Evolutionary conservation across 306 rosid genomes (phyloP), one percentile per base, ranked within the genome.

Genomic region (Pyrus communis): DNA sequence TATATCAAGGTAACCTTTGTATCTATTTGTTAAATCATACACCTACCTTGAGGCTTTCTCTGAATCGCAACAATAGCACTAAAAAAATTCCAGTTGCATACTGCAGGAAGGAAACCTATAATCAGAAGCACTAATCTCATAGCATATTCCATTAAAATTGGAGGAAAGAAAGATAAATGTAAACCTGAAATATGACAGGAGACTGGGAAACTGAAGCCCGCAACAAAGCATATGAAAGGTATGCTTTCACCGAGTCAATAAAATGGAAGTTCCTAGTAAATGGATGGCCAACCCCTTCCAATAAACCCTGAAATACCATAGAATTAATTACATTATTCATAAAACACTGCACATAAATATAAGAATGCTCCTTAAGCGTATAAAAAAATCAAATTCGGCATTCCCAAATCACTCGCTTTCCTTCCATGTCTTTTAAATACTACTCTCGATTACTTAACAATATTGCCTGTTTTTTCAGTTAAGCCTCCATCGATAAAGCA

Each of bases 221-320:
- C 82, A 96, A 78, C 78, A 96, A 80, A 43, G 97, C 99, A 85
- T 96, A 96, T 60, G 99, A 96, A 81, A 96, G 97, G 86, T 91
- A 96, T 54, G 99, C 99, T 89, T 96, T 96, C 86, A 96, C 99
- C n/a, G 99, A 93, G 80, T 96, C 99, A 79, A 96, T 96, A 82
- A 96, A 96, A 86, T 96, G 97, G 81, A 93, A 93, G 86, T 93
- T 89, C 84, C 92, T 91, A 35, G 98, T 96, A 86, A 92, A 96
- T 74, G 93, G 81, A 78, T 96, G 96, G 75, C 93, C 91, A 78
- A 96, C 99, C 70, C 99, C 98, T 81, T 96, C 99, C 85, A 96
- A 88, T 75, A 96, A 88, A 80, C 99, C 98, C 99, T 96, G 90
- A 74, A 71, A 84, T 58, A 79, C 72, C 79, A 77, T 21, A 81